These are phyloP conservation scores for Fomitopsis pinicola DNA, from an alignment of 1,284 basidiomycete genomes.

Conservation along the genomic window DNA sequence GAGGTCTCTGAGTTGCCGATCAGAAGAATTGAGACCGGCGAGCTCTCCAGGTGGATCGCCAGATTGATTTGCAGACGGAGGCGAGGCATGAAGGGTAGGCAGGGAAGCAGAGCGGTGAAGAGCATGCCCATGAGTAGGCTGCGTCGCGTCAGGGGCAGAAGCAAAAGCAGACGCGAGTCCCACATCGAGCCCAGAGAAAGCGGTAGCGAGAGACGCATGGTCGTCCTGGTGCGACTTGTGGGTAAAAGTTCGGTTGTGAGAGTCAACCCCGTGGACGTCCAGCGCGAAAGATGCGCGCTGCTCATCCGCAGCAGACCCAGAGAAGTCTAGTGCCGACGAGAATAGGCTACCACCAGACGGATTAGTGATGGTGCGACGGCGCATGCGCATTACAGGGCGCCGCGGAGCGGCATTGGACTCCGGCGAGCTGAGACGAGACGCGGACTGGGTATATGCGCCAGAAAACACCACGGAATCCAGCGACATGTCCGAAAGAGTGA, in stretches of 20 bases:
- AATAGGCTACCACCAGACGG: conserved; percentile 31
- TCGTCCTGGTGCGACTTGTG: not conserved
- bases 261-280: not conserved
- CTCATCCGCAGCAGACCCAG: conserved; percentile 8
- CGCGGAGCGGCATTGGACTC: conserved; percentile 5
- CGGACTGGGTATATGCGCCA: conserved; percentile 18
- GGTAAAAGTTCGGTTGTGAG: not conserved
- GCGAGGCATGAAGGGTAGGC: not conserved
- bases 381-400: conserved; percentile 16
- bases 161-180: conserved; percentile 5
- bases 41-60: not conserved
- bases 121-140: conserved; percentile 2
- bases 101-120: conserved; percentile 2
- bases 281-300: not conserved
- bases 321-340: conserved; percentile 31
- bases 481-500: not conserved
- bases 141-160: not conserved
- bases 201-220: not conserved
- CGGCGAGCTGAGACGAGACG: conserved; percentile 14
- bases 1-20: conserved; percentile 27
- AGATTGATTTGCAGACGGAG: conserved; percentile 1
- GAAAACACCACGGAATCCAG: conserved; percentile 4
- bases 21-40: conserved; percentile 11
- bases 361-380: conserved; percentile 24
- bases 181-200: not conserved